phyloP scores from a whole-genome alignment of 257 asterid genomes.

The Jacaranda mimosifolia region DNA sequence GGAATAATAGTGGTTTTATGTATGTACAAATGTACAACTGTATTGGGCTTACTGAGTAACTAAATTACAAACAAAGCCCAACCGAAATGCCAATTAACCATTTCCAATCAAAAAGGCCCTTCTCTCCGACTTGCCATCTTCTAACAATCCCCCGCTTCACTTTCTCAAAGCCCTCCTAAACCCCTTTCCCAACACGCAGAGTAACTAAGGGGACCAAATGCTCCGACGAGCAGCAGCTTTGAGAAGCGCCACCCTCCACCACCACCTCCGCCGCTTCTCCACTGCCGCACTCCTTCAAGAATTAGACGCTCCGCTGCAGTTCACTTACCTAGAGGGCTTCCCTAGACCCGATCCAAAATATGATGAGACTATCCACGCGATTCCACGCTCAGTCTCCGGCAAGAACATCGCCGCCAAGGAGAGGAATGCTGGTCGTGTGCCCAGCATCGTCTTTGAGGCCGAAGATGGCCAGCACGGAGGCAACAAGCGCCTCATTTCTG shows the following conservation, averaged over 20 bases:
- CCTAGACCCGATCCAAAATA: constrained; percentile 86
- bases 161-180: constrained; percentile 52
- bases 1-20: too few relatives aligned
- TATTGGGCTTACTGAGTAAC: not conserved
- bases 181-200: constrained; percentile 32
- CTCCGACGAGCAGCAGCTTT: constrained; percentile 68
- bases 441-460: constrained; percentile 91
- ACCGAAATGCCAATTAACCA: not conserved
- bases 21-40: not conserved
- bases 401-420: constrained; percentile 70
- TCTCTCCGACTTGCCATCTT: not conserved
- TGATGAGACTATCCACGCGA: constrained; percentile 78
- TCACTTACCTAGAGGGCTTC: constrained; percentile 65
- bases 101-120: not conserved
- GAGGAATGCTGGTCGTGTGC: constrained; percentile 80
- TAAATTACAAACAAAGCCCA: not conserved
- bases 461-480: constrained; percentile 98
- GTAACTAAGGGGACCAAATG: constrained; percentile 47
- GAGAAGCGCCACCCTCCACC: constrained; percentile 45
- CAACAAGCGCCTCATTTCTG: constrained; percentile 89
- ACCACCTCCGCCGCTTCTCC: constrained; percentile 56
- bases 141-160: not conserved
- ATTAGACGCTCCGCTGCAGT: constrained; percentile 27
- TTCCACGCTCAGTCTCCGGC: constrained; percentile 77
- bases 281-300: constrained; percentile 62